These are phyloP conservation scores for Guadua angustifolia DNA, from an alignment of 176 grass and related monocot species.

Conservation along the genomic window DNA sequence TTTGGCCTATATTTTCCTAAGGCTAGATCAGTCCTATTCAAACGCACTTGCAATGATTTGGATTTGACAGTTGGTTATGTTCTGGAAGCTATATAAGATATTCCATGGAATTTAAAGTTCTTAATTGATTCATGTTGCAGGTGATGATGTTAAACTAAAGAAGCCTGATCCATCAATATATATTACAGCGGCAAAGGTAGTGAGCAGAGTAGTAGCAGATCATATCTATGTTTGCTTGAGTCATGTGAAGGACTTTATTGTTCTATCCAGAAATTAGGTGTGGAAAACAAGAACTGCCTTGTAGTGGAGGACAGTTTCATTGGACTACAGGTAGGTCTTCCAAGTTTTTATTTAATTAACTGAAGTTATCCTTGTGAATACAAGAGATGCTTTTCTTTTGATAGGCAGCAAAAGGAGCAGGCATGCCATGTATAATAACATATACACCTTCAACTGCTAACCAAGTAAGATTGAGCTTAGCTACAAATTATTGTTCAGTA, in stretches of 20 bases:
- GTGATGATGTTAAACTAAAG: conserved; percentile 95
- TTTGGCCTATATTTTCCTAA: conserved; percentile 30
- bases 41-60: conserved; percentile 20
- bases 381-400: conserved; percentile 34
- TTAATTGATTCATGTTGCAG: conserved; percentile 47
- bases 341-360: conserved; percentile 25
- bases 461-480: conserved; percentile 63
- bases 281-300: conserved; percentile 79
- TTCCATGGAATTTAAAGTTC: neutral
- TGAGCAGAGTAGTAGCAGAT: conserved; percentile 11
- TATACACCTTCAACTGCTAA: conserved; percentile 89
- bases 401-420: conserved; percentile 89
- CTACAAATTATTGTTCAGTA: conserved; percentile 24
- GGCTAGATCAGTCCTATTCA: neutral
- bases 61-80: neutral
- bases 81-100: neutral
- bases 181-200: conserved; percentile 76
- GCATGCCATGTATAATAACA: conserved; percentile 82
- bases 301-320: conserved; percentile 98
- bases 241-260: conserved; percentile 31
- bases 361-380: neutral
- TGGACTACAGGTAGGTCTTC: conserved; percentile 75
- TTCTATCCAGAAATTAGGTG: conserved; percentile 72
- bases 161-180: conserved; percentile 98
- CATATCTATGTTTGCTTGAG: neutral